Conservation (phyloP, 768 basidiomycete genomes). For the Lactarius hatsudake region DNA sequence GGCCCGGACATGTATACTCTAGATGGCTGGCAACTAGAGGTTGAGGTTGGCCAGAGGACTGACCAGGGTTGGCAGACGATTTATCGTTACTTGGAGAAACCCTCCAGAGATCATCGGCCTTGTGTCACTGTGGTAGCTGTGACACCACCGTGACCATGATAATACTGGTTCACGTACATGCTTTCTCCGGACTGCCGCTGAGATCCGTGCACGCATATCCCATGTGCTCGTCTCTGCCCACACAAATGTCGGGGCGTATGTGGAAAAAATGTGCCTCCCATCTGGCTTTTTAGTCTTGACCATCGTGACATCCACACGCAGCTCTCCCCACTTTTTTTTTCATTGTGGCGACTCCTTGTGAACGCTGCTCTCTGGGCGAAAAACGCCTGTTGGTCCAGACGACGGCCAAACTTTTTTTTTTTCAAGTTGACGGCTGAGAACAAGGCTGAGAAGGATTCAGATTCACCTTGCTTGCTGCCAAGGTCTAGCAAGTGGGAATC, state of each 20-base stretch:
- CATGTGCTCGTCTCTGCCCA: background rate
- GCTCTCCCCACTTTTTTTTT: too few species aligned
- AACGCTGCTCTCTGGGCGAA: too few species aligned
- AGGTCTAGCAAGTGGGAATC: too few species aligned
- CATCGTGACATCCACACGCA: background rate
- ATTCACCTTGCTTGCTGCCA: too few species aligned
- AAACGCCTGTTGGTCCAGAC: too few species aligned
- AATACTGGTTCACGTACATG: background rate
- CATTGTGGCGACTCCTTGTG: too few species aligned
- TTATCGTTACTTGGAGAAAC: conserved; percentile 42
- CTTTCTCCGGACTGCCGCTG: background rate
- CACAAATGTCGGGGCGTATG: background rate
- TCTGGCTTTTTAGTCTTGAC: background rate
- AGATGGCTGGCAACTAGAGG: conserved; percentile 67
- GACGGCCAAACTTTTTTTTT: too few species aligned
- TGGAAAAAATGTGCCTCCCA: background rate
- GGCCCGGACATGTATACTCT: conserved; percentile 65
- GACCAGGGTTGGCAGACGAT: conserved; percentile 36
- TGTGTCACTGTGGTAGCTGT: conserved; percentile 38
- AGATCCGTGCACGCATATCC: background rate
- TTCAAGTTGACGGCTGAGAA: too few species aligned
- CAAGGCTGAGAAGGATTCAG: too few species aligned
- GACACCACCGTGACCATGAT: background rate
- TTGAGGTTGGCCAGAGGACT: conserved; percentile 50
- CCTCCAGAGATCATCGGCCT: conserved; percentile 32